Evolutionary conservation across 345 rosid species (phyloP), one percentile per base, ranked within the genome.

Genomic region (Salix arbutifolia): DNA sequence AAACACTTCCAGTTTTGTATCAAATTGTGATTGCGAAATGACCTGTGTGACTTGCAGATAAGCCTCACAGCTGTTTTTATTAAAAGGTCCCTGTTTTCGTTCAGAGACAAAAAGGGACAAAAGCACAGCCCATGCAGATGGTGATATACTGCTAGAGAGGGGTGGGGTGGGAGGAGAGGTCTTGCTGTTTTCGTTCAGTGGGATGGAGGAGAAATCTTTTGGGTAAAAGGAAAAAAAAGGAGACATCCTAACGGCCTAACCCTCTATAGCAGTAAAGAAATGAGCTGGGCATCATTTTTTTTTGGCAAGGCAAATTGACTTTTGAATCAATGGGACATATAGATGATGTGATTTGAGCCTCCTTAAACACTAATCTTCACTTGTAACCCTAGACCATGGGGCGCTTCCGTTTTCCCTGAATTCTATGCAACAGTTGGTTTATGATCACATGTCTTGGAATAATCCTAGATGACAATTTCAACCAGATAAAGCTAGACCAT

Each of bases 21-120:
- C 35, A 58, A 46, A 71, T 28, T 35, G 60, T 52, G 74, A 56
- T 44, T 31, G 26, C 72, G 80, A 73, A 84, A 74, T 46, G 83
- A 80, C 19, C 60, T 52, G n/a, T 70, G 84, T 67, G 84, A 83
- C 77, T 73, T 10, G 30, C 81, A 77, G 81, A 71, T 14, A 71
- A 31, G 72, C 81, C 35, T 62, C 67, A 30, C 58, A 61, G 33
- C 74, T 18, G 18, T 25, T 2, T 35, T 56, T 5, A 14, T 11
- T 23, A 23, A 5, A 48, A 25, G 78, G 65, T 61, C 76, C 76
- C 33, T 18, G 21, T 35, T 17, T 35, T 35, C 11, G 74, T 33
- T 71, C 50, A 12, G 25, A n/a, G 46, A 71, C 12, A 31, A 58
- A 62, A 68, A 37, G 67, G 46, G 78, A 82, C 83, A 73, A 68